Evolutionary conservation across 768 basidiomycete genomes (phyloP).

Genomic region (Leccinum olivaceopallidum): DNA sequence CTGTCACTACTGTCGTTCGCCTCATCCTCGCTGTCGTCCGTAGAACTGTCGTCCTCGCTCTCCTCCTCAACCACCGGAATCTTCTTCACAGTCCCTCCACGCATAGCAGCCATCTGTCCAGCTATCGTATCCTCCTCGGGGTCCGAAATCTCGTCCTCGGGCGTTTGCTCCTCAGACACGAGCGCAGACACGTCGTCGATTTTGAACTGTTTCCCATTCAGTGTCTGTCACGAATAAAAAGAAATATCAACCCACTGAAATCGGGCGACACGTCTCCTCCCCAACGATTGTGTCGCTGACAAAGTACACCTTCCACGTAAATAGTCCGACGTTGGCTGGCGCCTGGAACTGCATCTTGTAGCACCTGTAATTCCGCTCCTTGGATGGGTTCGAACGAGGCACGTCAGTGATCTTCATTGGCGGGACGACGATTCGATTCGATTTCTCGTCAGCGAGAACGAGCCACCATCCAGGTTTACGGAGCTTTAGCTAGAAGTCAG

Average conservation of each 20-base stretch:
- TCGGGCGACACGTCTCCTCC: slow-evolving; percentile 68
- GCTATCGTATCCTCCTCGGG: slow-evolving; percentile 96
- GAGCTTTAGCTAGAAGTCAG: slow-evolving; percentile 43
- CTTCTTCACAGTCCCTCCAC: slow-evolving; percentile 84
- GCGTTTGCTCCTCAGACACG: slow-evolving; percentile 54
- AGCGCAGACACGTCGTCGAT: slow-evolving; percentile 72
- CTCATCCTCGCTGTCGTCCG: slow-evolving; percentile 27
- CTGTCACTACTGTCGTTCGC: slow-evolving; percentile 33
- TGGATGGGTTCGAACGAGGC: slow-evolving; percentile 55
- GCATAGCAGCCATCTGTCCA: slow-evolving; percentile 97
- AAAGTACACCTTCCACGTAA: slow-evolving; percentile 86
- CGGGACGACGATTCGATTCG: slow-evolving; percentile 82
- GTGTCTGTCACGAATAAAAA: not conserved
- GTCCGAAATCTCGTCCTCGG: slow-evolving; percentile 95
- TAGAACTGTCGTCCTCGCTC: slow-evolving; percentile 29
- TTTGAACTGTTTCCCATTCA: slow-evolving; percentile 57
- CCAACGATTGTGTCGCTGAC: slow-evolving; percentile 90
- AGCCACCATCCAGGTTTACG: slow-evolving; percentile 95
- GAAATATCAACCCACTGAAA: slow-evolving; percentile 53
- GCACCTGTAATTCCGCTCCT: slow-evolving; percentile 63
- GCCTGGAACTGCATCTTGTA: slow-evolving; percentile 97
- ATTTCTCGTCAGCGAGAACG: slow-evolving; percentile 84
- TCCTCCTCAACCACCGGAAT: slow-evolving; percentile 38
- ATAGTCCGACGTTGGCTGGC: slow-evolving; percentile 77
- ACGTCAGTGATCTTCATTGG: slow-evolving; percentile 82